Evolutionary conservation across 306 rosid genomes (phyloP).

Genomic region (Casuarina glauca): DNA sequence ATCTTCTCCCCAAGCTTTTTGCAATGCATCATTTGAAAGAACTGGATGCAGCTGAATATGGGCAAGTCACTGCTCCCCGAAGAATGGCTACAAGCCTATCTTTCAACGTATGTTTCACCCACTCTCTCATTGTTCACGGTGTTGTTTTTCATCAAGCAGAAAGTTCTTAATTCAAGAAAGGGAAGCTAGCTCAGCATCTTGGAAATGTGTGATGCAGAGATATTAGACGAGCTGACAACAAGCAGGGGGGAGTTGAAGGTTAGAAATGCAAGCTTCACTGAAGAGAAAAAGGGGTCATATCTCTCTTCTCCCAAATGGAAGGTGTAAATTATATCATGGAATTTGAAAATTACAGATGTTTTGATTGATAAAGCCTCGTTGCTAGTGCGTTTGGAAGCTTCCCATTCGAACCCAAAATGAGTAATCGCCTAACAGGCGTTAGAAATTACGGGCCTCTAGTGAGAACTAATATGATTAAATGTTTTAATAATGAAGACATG

Average conservation of each 20-base stretch:
- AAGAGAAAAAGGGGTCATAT: conserved; percentile 51
- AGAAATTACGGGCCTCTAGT: too few species aligned
- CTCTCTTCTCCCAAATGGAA: not conserved
- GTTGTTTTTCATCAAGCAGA: not conserved
- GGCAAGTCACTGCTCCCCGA: conserved; percentile 57
- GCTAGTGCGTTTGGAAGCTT: too few species aligned
- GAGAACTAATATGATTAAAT: too few species aligned
- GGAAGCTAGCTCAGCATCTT: conserved; percentile 27
- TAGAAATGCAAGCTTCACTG: conserved; percentile 56
- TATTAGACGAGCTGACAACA: conserved; percentile 71
- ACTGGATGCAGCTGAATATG: conserved; percentile 81
- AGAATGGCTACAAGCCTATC: conserved; percentile 36
- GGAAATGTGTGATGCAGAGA: conserved; percentile 61
- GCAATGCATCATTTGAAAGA: conserved; percentile 53
- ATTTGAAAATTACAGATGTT: not conserved
- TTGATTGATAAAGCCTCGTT: not conserved
- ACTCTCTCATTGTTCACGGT: not conserved
- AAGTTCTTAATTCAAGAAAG: conserved; percentile 14
- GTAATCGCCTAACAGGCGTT: too few species aligned
- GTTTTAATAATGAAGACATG: too few species aligned
- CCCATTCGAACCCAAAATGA: too few species aligned
- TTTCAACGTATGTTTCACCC: conserved; percentile 38
- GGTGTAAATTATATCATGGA: not conserved
- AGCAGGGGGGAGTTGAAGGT: conserved; percentile 82
- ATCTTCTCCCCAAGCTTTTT: conserved; percentile 68